Conservation (phyloP, 345 rosid genomes). For the Erysimum cheiranthoides region DNA sequence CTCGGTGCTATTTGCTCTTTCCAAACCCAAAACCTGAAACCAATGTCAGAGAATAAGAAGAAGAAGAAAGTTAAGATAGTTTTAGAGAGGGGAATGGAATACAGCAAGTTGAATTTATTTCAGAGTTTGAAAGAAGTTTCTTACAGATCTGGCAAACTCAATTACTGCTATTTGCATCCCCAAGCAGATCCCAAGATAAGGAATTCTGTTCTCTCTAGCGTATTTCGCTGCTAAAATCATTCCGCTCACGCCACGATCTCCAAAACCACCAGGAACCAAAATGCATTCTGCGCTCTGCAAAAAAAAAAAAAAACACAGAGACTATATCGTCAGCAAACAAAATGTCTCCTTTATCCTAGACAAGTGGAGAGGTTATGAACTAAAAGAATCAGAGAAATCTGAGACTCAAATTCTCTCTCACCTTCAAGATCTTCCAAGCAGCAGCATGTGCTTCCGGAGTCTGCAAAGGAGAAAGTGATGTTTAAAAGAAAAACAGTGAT, state of each 20-base stretch:
- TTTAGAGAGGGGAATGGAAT: not conserved
- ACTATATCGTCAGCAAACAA: slow-evolving; percentile 5
- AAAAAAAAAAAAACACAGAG: slow-evolving; percentile 1
- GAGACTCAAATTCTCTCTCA: slow-evolving; percentile 43
- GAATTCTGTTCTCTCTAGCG: slow-evolving; percentile 88
- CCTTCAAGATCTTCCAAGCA: slow-evolving; percentile 93
- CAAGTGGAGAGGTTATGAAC: slow-evolving; percentile 12
- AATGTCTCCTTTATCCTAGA: slow-evolving; percentile 18
- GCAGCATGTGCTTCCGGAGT: slow-evolving; percentile 81
- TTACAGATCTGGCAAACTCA: slow-evolving; percentile 89
- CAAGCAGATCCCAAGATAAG: slow-evolving; percentile 94
- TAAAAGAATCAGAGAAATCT: slow-evolving; percentile 16
- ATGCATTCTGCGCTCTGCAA: slow-evolving; percentile 88
- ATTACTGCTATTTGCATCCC: slow-evolving; percentile 99
- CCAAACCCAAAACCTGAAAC: slow-evolving; percentile 77
- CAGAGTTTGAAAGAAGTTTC: slow-evolving; percentile 40
- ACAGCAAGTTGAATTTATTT: slow-evolving; percentile 11
- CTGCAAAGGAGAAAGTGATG: slow-evolving; percentile 51
- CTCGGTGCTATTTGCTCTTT: slow-evolving; percentile 83
- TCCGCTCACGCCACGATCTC: slow-evolving; percentile 95
- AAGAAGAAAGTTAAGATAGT: slow-evolving; percentile 9
- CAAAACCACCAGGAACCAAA: slow-evolving; percentile 98
- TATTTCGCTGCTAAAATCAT: slow-evolving; percentile 94
- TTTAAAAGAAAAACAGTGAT: slow-evolving; percentile 11
- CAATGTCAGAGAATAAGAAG: slow-evolving; percentile 31